Percentiles rank a stretch among this genome's conserved stretches.
These are phyloP conservation scores for Geotrichum carabidarum DNA, from an alignment of 1,139 yeast genomes.

Conservation along the genomic window DNA sequence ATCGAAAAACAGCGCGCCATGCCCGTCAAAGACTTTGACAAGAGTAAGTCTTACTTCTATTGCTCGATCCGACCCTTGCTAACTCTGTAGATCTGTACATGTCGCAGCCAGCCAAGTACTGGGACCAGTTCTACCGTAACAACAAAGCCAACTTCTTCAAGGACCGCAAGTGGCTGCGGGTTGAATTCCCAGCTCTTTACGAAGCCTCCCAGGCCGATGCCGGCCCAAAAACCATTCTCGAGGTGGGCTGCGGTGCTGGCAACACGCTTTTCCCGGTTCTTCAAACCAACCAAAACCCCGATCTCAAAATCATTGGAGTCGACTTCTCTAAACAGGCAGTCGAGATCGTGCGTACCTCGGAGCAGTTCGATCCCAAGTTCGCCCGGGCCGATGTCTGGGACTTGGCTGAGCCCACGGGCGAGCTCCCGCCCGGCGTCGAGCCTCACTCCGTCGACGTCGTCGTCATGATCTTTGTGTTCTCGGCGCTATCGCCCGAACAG, in stretches of 20 bases:
- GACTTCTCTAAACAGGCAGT: conserved; percentile 91
- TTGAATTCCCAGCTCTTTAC: conserved; percentile 84
- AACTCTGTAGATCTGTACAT: conserved; percentile 49
- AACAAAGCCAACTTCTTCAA: conserved; percentile 91
- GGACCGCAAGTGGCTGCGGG: conserved; percentile 92
- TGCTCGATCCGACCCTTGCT: background rate
- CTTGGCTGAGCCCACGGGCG: conserved; percentile 68
- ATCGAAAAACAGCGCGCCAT: conserved; percentile 68
- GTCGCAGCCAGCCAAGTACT: conserved; percentile 82
- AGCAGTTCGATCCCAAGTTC: conserved; percentile 53
- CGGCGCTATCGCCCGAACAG: conserved; percentile 87
- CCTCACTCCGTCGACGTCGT: conserved; percentile 82
- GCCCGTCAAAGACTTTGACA: conserved; percentile 86
- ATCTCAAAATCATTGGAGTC: conserved; percentile 71
- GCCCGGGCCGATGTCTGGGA: conserved; percentile 96
- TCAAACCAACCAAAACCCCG: conserved; percentile 72
- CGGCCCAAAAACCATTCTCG: conserved; percentile 71
- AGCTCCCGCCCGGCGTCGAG: conserved; percentile 77
- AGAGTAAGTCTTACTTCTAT: conserved; percentile 33
- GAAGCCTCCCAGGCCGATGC: conserved; percentile 67
- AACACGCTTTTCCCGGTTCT: conserved; percentile 90
- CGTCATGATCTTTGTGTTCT: conserved; percentile 88
- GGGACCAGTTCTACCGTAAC: conserved; percentile 92
- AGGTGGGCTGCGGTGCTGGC: conserved; percentile 98
- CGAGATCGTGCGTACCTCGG: conserved; percentile 63